These are phyloP conservation scores for Talaromyces ruber DNA, from an alignment of 495 filamentous ascomycete genomes.

Conservation along the genomic window DNA sequence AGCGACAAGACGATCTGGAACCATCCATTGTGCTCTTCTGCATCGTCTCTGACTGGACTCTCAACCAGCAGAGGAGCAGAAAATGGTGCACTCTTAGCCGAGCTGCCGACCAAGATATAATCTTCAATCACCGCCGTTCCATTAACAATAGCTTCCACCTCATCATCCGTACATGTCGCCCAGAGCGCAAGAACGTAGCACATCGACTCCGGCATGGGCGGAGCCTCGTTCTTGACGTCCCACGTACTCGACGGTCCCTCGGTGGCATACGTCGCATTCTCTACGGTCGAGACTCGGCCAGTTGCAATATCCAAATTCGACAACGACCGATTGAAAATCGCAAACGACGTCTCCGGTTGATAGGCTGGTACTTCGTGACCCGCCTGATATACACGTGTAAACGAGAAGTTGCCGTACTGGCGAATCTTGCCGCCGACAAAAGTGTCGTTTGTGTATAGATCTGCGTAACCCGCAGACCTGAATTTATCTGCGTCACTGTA, in stretches of 20 bases:
- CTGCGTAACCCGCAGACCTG: constrained; percentile 40
- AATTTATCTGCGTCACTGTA: constrained; percentile 33
- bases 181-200: constrained; percentile 39
- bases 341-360: constrained; percentile 46
- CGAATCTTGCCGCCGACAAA: constrained; percentile 44
- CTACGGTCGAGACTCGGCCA: constrained; percentile 31
- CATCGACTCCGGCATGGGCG: constrained; percentile 25
- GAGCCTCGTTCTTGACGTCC: constrained; percentile 38
- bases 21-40: neutral
- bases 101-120: constrained; percentile 37
- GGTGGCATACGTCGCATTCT: constrained; percentile 35
- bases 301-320: constrained; percentile 49
- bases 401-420: constrained; percentile 51
- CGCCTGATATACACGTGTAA: constrained; percentile 50
- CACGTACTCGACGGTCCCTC: constrained; percentile 42
- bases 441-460: constrained; percentile 33
- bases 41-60: no score
- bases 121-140: constrained; percentile 40
- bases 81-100: neutral
- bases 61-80: neutral
- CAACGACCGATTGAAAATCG: constrained; percentile 47
- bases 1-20: neutral
- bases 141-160: constrained; percentile 35
- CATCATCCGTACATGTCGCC: constrained; percentile 37
- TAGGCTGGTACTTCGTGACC: constrained; percentile 55